Conservation (phyloP, 371 early-diverging fungal species). For the Zancudomyces culisetae region DNA sequence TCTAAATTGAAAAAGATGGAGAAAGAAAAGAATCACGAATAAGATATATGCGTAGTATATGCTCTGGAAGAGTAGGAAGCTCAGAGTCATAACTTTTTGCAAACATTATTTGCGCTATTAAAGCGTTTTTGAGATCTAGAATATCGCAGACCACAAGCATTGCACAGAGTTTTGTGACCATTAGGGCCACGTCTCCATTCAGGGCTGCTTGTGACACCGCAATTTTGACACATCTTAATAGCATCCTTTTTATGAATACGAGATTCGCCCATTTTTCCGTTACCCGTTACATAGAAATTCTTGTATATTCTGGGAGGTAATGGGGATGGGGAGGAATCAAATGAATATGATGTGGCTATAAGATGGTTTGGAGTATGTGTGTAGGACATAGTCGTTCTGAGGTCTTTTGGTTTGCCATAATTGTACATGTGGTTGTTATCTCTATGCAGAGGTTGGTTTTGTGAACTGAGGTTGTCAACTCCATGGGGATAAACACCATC, state of each 20-base stretch:
- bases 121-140: slow-evolving; percentile 26
- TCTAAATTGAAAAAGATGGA: no score
- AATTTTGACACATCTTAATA: slow-evolving; percentile 6
- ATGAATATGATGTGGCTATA: background rate
- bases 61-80: no score
- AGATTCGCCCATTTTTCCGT: background rate
- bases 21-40: no score
- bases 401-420: background rate
- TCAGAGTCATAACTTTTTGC: no score
- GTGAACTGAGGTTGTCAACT: background rate
- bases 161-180: slow-evolving; percentile 66
- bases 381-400: background rate
- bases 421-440: background rate
- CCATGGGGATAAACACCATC: no score
- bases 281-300: background rate
- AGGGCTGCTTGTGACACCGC: slow-evolving; percentile 46
- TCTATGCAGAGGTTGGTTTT: background rate
- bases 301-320: no score
- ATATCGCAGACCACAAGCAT: slow-evolving; percentile 57
- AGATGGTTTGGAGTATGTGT: background rate
- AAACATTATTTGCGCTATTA: no score
- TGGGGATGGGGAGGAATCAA: no score
- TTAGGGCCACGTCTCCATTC: slow-evolving; percentile 63
- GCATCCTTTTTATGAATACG: background rate
- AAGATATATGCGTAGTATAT: no score